Conservation (phyloP, 2,329 filamentous ascomycete genomes). For the Ilyonectria robusta region DNA sequence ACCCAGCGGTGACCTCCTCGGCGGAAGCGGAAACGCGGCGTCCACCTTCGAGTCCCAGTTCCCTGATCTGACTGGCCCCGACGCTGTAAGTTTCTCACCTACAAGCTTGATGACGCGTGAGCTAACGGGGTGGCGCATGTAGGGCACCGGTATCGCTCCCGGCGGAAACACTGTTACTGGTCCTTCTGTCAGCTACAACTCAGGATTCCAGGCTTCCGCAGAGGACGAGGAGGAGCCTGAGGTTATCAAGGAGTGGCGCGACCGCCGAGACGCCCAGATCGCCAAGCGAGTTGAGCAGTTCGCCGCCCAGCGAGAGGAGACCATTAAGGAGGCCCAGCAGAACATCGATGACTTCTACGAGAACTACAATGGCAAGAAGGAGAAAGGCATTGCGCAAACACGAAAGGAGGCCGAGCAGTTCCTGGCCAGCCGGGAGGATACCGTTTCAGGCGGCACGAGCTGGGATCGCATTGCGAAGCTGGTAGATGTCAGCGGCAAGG, state of each 20-base stretch:
- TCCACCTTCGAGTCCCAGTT: conserved; percentile 87
- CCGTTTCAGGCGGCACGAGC: conserved; percentile 92
- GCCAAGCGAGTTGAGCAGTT: conserved; percentile 89
- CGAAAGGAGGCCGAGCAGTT: conserved; percentile 95
- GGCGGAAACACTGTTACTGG: conserved; percentile 75
- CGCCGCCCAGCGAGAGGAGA: conserved; percentile 85
- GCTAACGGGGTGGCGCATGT: conserved; percentile 26
- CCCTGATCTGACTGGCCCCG: conserved; percentile 76
- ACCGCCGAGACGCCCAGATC: conserved; percentile 86
- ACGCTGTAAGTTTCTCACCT: conserved; percentile 49
- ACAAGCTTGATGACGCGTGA: neutral
- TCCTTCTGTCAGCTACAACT: conserved; percentile 74
- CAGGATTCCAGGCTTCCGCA: conserved; percentile 70
- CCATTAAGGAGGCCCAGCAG: conserved; percentile 88
- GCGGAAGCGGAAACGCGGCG: conserved; percentile 71
- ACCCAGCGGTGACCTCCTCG: conserved; percentile 78
- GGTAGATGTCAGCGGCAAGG: conserved; percentile 97
- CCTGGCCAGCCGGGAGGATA: conserved; percentile 89
- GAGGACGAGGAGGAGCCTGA: conserved; percentile 87
- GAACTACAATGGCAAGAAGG: conserved; percentile 98
- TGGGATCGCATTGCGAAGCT: conserved; percentile 99
- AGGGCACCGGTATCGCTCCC: conserved; percentile 50
- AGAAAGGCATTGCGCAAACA: conserved; percentile 91
- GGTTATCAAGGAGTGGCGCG: conserved; percentile 92
- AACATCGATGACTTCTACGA: conserved; percentile 99